Conservation (phyloP, 2,329 filamentous ascomycete genomes). For the Sclerotinia sclerotiorum region DNA sequence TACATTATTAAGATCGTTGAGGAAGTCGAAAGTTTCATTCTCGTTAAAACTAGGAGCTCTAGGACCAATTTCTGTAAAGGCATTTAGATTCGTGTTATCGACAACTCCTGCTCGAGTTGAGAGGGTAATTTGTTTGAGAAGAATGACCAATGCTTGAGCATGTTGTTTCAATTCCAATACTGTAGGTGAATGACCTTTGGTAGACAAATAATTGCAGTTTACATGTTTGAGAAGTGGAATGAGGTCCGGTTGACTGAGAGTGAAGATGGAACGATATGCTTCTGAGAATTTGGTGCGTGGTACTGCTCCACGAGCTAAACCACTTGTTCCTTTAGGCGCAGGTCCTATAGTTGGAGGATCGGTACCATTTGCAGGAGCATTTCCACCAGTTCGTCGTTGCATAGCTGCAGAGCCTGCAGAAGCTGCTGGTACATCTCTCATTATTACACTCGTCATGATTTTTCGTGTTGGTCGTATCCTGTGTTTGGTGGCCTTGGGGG, state of each 20-base stretch:
- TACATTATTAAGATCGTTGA: conserved; percentile 50
- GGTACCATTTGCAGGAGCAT: too few relatives aligned
- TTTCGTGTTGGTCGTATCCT: not conserved
- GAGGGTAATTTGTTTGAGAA: conserved; percentile 52
- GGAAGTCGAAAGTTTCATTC: conserved; percentile 56
- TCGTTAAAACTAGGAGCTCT: conserved; percentile 15
- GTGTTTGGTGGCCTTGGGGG: not conserved
- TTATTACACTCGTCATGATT: conserved; percentile 7
- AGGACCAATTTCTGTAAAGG: not conserved
- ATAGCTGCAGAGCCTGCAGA: not conserved
- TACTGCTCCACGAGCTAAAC: conserved; percentile 11
- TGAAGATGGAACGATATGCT: conserved; percentile 29
- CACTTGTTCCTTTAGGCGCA: not conserved
- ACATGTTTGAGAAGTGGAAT: conserved; percentile 45
- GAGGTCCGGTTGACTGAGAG: conserved; percentile 12
- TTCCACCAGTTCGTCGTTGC: not conserved
- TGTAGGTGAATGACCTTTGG: conserved; percentile 51
- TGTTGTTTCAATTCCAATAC: conserved; percentile 60
- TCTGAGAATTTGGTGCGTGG: conserved; percentile 26
- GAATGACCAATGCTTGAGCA: conserved; percentile 54
- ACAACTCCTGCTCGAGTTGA: conserved; percentile 39
- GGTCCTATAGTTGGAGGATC: not conserved
- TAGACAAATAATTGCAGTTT: conserved; percentile 60
- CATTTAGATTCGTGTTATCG: conserved; percentile 29
- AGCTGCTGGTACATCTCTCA: conserved; percentile 7